Percentiles rank a stretch among this genome's conserved stretches.
Conservation (phyloP, 208 protist species). For the Trypanosoma melophagium region DNA sequence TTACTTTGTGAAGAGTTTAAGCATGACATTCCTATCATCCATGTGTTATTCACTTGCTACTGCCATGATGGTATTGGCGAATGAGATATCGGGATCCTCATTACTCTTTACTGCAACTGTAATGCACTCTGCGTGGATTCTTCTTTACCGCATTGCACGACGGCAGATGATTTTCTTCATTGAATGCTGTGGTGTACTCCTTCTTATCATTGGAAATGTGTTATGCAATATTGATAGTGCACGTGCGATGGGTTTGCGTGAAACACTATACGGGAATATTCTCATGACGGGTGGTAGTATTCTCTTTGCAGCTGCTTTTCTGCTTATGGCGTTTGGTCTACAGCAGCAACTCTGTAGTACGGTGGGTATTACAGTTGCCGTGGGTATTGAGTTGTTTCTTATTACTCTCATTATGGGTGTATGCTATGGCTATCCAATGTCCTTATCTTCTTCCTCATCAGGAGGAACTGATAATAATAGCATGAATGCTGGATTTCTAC, state of each 20-base stretch:
- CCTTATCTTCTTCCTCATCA: not conserved
- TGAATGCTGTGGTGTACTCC: constrained; percentile 9
- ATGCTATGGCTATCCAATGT: constrained; percentile 13
- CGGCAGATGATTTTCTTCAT: constrained; percentile 24
- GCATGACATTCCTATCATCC: constrained; percentile 6
- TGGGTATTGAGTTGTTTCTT: constrained; percentile 17
- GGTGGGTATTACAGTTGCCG: constrained; percentile 6
- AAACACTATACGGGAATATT: constrained; percentile 15
- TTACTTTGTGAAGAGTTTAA: constrained; percentile 7
- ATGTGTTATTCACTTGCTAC: constrained; percentile 9
- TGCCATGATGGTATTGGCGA: constrained; percentile 4
- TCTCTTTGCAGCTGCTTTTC: constrained; percentile 19
- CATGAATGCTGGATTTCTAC: constrained; percentile 12
- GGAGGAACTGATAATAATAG: constrained; percentile 1
- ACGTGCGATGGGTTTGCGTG: constrained; percentile 6
- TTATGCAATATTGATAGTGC: constrained; percentile 22
- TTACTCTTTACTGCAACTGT: constrained; percentile 19
- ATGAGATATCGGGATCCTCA: constrained; percentile 6
- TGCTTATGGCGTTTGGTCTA: constrained; percentile 17
- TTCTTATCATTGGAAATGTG: constrained; percentile 26
- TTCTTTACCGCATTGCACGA: constrained; percentile 17
- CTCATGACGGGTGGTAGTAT: constrained; percentile 22
- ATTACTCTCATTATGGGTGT: constrained; percentile 16
- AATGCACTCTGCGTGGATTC: constrained; percentile 27
- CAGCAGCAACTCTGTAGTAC: not conserved